These are phyloP conservation scores for Aspergillus quadrilineatus DNA, from an alignment of 2,329 filamentous ascomycete species.

Conservation along the genomic window DNA sequence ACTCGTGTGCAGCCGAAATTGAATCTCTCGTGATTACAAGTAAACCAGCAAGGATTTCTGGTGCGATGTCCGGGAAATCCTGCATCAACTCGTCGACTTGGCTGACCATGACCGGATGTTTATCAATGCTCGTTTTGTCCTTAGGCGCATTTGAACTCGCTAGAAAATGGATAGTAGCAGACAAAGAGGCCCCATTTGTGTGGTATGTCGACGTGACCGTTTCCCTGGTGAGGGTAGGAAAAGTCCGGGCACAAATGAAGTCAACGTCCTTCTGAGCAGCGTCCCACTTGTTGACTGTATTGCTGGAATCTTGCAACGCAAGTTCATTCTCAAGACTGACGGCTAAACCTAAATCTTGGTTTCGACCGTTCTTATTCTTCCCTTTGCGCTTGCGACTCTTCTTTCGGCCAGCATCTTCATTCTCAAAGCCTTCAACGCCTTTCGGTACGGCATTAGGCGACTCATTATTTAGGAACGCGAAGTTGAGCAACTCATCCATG, in stretches of 20 bases:
- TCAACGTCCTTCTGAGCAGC: slow-evolving; percentile 58
- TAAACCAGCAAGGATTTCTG: slow-evolving; percentile 52
- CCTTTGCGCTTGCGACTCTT: slow-evolving; percentile 46
- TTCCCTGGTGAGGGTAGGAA: slow-evolving; percentile 47
- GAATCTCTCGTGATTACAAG: slow-evolving; percentile 59
- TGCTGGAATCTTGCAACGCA: slow-evolving; percentile 15
- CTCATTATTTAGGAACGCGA: slow-evolving; percentile 69
- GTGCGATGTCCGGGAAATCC: slow-evolving; percentile 55
- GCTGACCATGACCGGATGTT: slow-evolving; percentile 46
- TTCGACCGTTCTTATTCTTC: slow-evolving; percentile 36
- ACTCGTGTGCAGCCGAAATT: slow-evolving; percentile 57
- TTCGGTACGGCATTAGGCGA: slow-evolving; percentile 59
- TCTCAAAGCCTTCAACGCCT: slow-evolving; percentile 79
- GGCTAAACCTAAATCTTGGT: slow-evolving; percentile 15
- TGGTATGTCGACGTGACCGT: slow-evolving; percentile 60
- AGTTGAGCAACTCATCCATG: slow-evolving; percentile 77
- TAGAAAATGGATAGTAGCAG: slow-evolving; percentile 56
- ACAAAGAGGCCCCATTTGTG: slow-evolving; percentile 55
- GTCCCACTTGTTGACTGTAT: slow-evolving; percentile 57
- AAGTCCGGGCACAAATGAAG: slow-evolving; percentile 56
- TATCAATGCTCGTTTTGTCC: slow-evolving; percentile 34
- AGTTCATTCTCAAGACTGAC: slow-evolving; percentile 17
- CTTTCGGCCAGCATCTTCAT: slow-evolving; percentile 45
- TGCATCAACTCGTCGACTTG: slow-evolving; percentile 55
- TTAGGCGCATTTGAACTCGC: slow-evolving; percentile 49